These are phyloP conservation scores for Globisporangium recalcitrans DNA, from an alignment of 352 stramenopile genomes.

Conservation along the genomic window DNA sequence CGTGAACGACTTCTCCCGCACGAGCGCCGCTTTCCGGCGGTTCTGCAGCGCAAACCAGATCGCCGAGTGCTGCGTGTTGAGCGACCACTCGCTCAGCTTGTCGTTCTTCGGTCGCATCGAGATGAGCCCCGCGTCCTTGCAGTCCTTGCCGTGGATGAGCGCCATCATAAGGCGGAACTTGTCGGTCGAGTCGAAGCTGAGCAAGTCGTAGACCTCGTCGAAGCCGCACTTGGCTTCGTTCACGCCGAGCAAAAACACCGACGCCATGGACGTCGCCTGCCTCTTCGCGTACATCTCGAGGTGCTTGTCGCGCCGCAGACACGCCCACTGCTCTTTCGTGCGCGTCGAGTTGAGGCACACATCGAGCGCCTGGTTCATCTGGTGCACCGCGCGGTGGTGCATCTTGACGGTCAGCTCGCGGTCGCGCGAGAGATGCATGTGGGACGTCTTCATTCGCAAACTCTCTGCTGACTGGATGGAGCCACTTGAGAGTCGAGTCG, in stretches of 20 bases:
- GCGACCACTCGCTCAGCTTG: conserved; percentile 27
- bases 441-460: conserved; percentile 20
- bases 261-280: conserved; percentile 26
- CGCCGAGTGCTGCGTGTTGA: conserved; percentile 47
- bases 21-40: conserved; percentile 39
- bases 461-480: neutral
- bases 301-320: conserved; percentile 43
- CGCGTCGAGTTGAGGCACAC: conserved; percentile 53
- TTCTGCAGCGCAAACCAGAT: conserved; percentile 61
- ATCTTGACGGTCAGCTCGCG: conserved; percentile 43
- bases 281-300: conserved; percentile 54
- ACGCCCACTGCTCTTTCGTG: conserved; percentile 49
- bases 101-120: conserved; percentile 33
- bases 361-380: conserved; percentile 51
- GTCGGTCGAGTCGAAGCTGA: conserved; percentile 49
- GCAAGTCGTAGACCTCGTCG: conserved; percentile 50
- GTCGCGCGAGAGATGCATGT: conserved; percentile 42
- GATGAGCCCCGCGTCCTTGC: conserved; percentile 47
- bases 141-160: conserved; percentile 46
- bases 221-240: conserved; percentile 55
- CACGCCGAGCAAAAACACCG: conserved; percentile 46
- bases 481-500: neutral
- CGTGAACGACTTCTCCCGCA: conserved; percentile 47
- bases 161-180: conserved; percentile 64
- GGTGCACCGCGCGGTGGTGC: conserved; percentile 58